Evolutionary conservation across 495 filamentous ascomycete genomes (phyloP), one percentile per base, ranked within the genome.

Genomic region (Lasiosphaeris hirsuta): DNA sequence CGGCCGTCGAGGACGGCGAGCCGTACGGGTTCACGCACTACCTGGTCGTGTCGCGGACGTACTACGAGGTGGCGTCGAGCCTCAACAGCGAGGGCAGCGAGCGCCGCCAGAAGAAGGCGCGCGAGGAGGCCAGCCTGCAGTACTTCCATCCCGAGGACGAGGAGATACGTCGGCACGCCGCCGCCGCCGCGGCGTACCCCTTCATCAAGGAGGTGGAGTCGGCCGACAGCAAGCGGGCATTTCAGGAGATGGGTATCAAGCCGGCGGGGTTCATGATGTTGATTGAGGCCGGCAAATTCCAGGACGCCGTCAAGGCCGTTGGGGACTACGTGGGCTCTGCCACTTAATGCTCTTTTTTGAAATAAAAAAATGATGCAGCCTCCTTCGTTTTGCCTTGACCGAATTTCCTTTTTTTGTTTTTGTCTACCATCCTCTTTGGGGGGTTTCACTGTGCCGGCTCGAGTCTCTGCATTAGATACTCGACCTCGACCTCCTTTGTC

Each of bases 71-170:
- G 37, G 86, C 81, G 57, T 96, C 92, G 0, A 83, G 81, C 57
- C 74, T 97, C 13, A 90, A 94, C 65, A 81, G 54, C n/a, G n/a
- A n/a, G n/a, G n/a, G n/a, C n/a, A 66, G 70, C 40, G 86, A 86
- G 46, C 81, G 84, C 15, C 84, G 83, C 69, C 92, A 92, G 79
- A 91, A 90, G 71, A 87, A 84, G 72, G 89, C 89, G 71, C 84
- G 84, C 70, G 75, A 78, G 69, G 74, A 69, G 75, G 71, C 59
- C 57, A 65, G 44, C 61, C 53, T 61, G 76, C 92, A 92, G 74
- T 96, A 90, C 72, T 99, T 97, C 77, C 95, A 99, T 70, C 90
- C 94, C 2, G 95, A 99, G 72, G 95, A 99, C 67, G 94, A 99
- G 77, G 82, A 92, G 53, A 70, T 97, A 58, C 83, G 93, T 63